These are phyloP conservation scores for Cetraspora pellucida DNA, from an alignment of 192 early-diverging fungal species.

Conservation along the genomic window DNA sequence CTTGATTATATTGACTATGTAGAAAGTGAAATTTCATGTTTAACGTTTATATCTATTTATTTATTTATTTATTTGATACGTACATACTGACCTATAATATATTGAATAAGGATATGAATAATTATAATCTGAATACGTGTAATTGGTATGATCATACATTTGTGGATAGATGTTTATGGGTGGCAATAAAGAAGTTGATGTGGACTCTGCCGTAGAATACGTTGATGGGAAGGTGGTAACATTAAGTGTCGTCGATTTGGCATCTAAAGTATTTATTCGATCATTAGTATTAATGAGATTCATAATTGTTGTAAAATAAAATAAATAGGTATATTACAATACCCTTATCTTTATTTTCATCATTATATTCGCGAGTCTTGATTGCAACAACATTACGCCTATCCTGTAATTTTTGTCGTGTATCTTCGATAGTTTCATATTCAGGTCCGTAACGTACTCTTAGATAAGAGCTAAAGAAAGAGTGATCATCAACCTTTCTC, in stretches of 20 bases:
- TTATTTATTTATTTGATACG: too few species aligned
- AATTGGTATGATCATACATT: not conserved
- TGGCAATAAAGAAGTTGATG: not conserved
- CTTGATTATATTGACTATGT: not conserved
- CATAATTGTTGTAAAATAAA: not conserved
- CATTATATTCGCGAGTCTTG: constrained; percentile 23
- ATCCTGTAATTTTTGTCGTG: constrained; percentile 45
- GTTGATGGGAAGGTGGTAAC: not conserved
- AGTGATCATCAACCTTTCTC: constrained; percentile 42
- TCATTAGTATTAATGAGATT: not conserved
- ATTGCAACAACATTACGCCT: constrained; percentile 35
- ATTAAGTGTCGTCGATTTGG: too few species aligned
- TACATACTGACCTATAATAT: not conserved
- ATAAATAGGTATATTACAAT: not conserved
- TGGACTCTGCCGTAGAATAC: not conserved
- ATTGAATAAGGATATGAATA: not conserved
- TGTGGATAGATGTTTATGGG: not conserved
- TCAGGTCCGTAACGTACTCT: constrained; percentile 46
- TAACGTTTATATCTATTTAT: not conserved
- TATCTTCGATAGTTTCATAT: constrained; percentile 47
- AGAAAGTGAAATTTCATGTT: not conserved
- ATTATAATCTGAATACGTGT: not conserved
- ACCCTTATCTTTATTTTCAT: not conserved
- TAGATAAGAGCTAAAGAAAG: constrained; percentile 42
- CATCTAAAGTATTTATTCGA: too few species aligned